Evolutionary conservation across 2,329 filamentous ascomycete genomes (phyloP).

Genomic region (Fusarium sp.): DNA sequence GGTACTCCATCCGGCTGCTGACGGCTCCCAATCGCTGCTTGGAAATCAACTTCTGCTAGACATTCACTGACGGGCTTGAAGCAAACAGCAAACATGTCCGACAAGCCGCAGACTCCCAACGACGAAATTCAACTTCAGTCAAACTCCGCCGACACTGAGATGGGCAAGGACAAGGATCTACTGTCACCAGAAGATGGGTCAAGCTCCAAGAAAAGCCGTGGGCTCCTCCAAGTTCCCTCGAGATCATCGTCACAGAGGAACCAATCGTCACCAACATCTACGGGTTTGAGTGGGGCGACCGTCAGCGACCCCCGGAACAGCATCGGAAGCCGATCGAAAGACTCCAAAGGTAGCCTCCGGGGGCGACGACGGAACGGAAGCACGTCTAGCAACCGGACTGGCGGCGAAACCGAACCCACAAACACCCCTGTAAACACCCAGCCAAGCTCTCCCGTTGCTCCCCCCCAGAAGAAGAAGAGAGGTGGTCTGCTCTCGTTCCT

Average conservation of each 20-base stretch:
- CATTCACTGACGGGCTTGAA: slow-evolving; percentile 38
- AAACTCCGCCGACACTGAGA: slow-evolving; percentile 50
- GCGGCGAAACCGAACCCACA: slow-evolving; percentile 64
- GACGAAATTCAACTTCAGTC: slow-evolving; percentile 51
- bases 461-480: slow-evolving; percentile 65
- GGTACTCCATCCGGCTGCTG: neutral
- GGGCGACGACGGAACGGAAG: slow-evolving; percentile 75
- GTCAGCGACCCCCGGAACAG: slow-evolving; percentile 70
- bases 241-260: slow-evolving; percentile 71
- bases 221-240: slow-evolving; percentile 69
- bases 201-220: slow-evolving; percentile 61
- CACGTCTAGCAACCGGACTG: slow-evolving; percentile 73
- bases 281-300: slow-evolving; percentile 70
- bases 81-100: slow-evolving; percentile 49
- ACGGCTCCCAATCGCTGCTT: slow-evolving; percentile 15
- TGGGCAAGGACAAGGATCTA: slow-evolving; percentile 58
- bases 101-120: slow-evolving; percentile 43
- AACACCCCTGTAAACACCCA: slow-evolving; percentile 62
- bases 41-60: slow-evolving; percentile 1
- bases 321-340: slow-evolving; percentile 73
- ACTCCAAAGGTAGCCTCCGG: slow-evolving; percentile 73
- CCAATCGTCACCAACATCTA: slow-evolving; percentile 69
- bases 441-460: slow-evolving; percentile 63
- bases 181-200: slow-evolving; percentile 56
- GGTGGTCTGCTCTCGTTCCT: slow-evolving; percentile 70